Evolutionary conservation across 257 asterid species (phyloP).

Genomic region (Przewalskia tangutica): DNA sequence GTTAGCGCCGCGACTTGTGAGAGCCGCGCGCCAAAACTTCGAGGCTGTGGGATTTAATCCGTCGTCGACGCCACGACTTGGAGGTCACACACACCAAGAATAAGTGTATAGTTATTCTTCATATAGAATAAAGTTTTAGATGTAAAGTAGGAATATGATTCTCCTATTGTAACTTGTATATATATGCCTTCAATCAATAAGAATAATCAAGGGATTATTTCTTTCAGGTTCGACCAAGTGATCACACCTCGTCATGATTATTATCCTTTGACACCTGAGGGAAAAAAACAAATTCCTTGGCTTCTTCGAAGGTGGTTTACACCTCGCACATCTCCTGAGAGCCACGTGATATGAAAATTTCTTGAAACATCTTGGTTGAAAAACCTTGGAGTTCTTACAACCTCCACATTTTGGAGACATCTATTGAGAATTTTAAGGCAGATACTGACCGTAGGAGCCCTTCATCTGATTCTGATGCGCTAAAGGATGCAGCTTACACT

Average conservation of each 20-base stretch:
- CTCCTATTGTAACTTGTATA: no score
- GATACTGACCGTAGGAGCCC: conserved; percentile 85
- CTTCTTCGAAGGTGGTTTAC: conserved; percentile 62
- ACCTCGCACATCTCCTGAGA: conserved; percentile 64
- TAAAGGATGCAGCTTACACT: conserved; percentile 54
- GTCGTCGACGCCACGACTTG: no score
- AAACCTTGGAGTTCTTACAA: conserved; percentile 1
- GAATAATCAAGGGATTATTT: no score
- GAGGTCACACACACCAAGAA: no score
- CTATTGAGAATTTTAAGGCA: conserved; percentile 16
- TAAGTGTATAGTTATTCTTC: no score
- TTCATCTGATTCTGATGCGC: conserved; percentile 67
- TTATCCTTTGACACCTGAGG: conserved; percentile 61
- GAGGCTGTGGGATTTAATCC: no score
- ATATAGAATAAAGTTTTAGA: no score
- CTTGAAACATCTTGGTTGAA: conserved; percentile 3
- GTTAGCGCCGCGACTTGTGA: no score
- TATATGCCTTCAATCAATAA: no score
- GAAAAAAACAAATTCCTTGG: conserved; percentile 59
- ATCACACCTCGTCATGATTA: conserved; percentile 83
- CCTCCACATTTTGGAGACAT: conserved; percentile 3
- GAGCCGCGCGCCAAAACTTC: no score
- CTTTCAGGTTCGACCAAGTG: conserved; percentile 83
- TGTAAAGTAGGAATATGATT: no score
- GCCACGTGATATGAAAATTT: conserved; percentile 51